Base-by-base conservation (phyloP, 2,329 filamentous ascomycete species). In the Knufia fluminis region DNA sequence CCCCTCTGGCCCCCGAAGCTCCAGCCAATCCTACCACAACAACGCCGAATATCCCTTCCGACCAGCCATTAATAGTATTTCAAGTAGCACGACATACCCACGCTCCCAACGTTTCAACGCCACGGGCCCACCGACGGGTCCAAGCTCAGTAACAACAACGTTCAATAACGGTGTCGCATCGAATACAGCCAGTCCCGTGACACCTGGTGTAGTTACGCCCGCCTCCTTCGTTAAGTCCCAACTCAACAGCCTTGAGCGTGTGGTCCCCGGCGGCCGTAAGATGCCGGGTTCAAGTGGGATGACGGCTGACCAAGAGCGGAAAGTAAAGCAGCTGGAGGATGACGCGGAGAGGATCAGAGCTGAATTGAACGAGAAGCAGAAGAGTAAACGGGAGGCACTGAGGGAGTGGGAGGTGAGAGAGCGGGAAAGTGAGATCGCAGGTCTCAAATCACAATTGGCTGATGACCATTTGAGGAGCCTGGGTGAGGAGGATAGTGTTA, bases 341-440 rank as follows among this genome's bases (percentile, higher is more conserved):
- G 71, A 74, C 47, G 66, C 67, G 42, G 69, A 70, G 51, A 68
- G 66, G 49, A 58, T 75, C 38, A 57, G 70, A 3, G 66, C 68
- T 16, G 68, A 72, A 49, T 65, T 71, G 42, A 57, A 64, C 3
- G 69, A 72, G 50, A 71, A 66, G 47, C 70, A 74, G 50, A 62
- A 58, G 45, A 50, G 59, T 9, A 73, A 72, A 55, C 63, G 70
- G 41, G 59, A 60, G 14, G 66, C 62, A 1, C 51, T 74, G 46
- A 65, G 64, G 47, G 71, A 74, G 31, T 75, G 72, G 72, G 69
- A 73, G 46, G 67, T 62, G 45, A 52, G 72, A 39, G 68, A 72
- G 52, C 61, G 70, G 26, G 72, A 75, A 58, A 72, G 66, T 50
- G 66, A 68, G 23, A 69, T 71, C 17, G 70, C 69, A 35, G 65